Conservation (phyloP, 2,329 filamentous ascomycete genomes). For the Calycina marina region DNA sequence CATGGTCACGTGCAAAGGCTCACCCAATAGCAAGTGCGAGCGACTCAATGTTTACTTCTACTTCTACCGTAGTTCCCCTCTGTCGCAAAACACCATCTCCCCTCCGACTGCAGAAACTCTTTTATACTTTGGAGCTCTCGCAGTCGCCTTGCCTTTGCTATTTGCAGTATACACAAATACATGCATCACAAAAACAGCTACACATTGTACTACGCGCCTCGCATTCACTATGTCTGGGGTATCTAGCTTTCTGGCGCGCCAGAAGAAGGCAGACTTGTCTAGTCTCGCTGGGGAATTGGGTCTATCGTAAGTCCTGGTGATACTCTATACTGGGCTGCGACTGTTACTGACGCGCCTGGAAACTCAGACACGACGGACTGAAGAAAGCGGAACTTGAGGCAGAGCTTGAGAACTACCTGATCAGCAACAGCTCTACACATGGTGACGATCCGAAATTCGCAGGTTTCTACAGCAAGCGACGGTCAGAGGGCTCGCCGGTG, state of each 20-base stretch:
- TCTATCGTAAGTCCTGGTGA: constrained; percentile 47
- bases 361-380: constrained; percentile 51
- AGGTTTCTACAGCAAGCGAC: constrained; percentile 52
- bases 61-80: too few species aligned
- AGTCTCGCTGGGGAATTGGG: constrained; percentile 59
- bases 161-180: too few species aligned
- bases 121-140: too few species aligned
- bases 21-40: too few species aligned
- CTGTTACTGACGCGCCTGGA: constrained; percentile 9
- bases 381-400: constrained; percentile 71
- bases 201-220: not conserved
- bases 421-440: constrained; percentile 51
- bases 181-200: not conserved
- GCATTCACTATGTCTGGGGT: constrained; percentile 41
- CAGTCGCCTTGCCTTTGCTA: too few species aligned
- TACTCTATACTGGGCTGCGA: constrained; percentile 3
- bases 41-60: too few species aligned
- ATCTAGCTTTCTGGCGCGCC: constrained; percentile 62
- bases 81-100: too few species aligned
- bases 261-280: constrained; percentile 69
- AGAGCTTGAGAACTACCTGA: constrained; percentile 58
- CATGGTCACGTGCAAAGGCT: too few species aligned
- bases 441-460: constrained; percentile 48
- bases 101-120: too few species aligned
- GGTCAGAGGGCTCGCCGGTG: constrained; percentile 46